These are phyloP conservation scores for Periconia digitata DNA, from an alignment of 2,329 filamentous ascomycete species.

Conservation along the genomic window DNA sequence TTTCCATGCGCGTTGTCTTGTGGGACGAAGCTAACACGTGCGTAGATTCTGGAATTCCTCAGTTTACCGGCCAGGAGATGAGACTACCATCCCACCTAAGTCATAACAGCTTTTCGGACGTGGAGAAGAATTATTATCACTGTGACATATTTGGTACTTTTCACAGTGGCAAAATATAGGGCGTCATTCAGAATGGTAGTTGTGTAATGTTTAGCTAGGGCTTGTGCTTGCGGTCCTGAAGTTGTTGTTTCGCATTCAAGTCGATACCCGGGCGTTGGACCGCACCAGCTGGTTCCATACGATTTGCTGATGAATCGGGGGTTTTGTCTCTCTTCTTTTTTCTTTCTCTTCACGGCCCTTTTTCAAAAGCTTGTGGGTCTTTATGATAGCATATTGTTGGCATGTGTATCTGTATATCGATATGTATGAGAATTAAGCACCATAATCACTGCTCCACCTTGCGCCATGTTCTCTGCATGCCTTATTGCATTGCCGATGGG, in stretches of 20 bases:
- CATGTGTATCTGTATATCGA: not conserved
- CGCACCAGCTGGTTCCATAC: not conserved
- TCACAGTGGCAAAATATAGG: not conserved
- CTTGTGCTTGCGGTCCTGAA: not conserved
- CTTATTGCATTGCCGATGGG: too few species aligned
- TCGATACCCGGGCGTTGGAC: constrained; percentile 3
- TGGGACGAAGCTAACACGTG: not conserved
- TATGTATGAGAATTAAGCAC: not conserved
- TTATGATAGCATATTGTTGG: not conserved
- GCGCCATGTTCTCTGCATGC: too few species aligned
- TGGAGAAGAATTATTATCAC: not conserved
- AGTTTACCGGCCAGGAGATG: constrained; percentile 3
- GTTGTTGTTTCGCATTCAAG: constrained; percentile 3
- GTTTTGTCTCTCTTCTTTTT: not conserved
- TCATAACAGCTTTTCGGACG: not conserved
- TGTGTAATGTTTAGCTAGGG: constrained; percentile 8
- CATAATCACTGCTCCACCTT: not conserved
- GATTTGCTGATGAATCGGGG: not conserved
- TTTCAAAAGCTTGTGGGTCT: not conserved
- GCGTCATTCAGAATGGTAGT: not conserved
- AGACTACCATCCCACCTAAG: not conserved
- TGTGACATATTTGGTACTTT: not conserved
- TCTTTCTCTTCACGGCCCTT: not conserved
- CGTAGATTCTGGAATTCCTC: constrained; percentile 12
- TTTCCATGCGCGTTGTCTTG: not conserved